Evolutionary conservation across 306 rosid genomes (phyloP), one percentile per base, ranked within the genome.

Genomic region (Abrus precatorius): DNA sequence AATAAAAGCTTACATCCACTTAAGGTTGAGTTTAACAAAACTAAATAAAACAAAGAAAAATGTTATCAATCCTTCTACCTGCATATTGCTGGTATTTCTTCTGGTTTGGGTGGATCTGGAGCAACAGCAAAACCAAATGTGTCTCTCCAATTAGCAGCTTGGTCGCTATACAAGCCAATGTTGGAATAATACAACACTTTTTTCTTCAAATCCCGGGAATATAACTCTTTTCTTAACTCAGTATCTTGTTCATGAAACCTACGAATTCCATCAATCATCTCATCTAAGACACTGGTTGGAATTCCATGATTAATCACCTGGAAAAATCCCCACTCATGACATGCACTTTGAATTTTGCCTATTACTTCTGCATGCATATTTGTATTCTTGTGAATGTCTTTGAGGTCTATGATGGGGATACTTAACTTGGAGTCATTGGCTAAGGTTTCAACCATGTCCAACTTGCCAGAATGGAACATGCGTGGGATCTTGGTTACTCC

Each of bases 91-190:
- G 88, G 90, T 9, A 84, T 13, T 5, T 81, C 88, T 34, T 74
- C 86, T 5, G 88, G 69, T 6, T 78, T 81, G 4, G 85, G 72
- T 27, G 74, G 85, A 48, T 30, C 7, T 64, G 92, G 92, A 67
- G 88, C 79, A 47, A 34, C 64, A 13, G 28, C 5, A 74, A 77
- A 85, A 12, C 10, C 49, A 48, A 91, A 1, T 2, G 92, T 72
- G 40, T 92, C 97, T 79, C 94, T 90, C 94, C 94, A 90, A 45
- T 87, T 84, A 11, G 89, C 84, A 7, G 66, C 54, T 27, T n/a
- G 12, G 7, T 82, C 86, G 36, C 11, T 28, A 32, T 41, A 83
- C 53, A 92, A 75, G 70, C 62, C 87, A 8, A 71, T 38, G 44
- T 92, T 92, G 60, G 81, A 76, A n/a, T 52, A 74, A 76, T 86